Base-by-base conservation (phyloP, 208 protist genomes). In the Acanthamoeba sp. region DNA sequence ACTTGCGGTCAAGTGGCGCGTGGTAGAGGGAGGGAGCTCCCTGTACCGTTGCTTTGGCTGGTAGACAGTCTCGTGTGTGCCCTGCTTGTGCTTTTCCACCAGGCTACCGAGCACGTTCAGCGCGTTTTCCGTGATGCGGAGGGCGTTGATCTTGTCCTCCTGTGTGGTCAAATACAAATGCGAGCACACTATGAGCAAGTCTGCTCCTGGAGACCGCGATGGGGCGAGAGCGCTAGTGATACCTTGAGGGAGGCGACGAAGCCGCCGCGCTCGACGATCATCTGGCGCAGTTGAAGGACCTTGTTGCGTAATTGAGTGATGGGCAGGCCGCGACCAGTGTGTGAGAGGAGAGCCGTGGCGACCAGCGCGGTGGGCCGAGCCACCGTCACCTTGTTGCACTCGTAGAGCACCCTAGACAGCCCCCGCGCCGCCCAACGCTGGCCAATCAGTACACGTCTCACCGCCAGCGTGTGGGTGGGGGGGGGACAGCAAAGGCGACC, bases 321-420 rank as follows among this genome's bases (percentile, higher is more conserved):
- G 32, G 50, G 20, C 36, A 94, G 9, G 2, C 90, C 66, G 7
- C 90, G 40, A 16, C 50, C 73, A 4, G 32, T 55, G 50, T 87
- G 64, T 24, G 90, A 85, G n/a, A 94, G 90, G 12, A 94, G 90
- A 27, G 48, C 90, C 34, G 90, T 87, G 20, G 73, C 90, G n/a
- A 94, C 90, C n/a, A 94, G 90, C 40, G 90, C 42, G 22, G 90
- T 85, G 38, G 90, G 90, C 48, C 42, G 42, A 2, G 90, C 90
- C 64, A 94, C 42, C 16, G 90, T 50, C 57, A 93, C 87, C n/a
- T 78, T 71, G 55, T 93, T 93, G 24, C 57, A 80, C 32, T 93
- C 87, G 57, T 93, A 93, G 16, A 78, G 57, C 1, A 93, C 64
- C 69, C 87, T 71, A n/a, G 10, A n/a, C 20, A 14, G 6, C 38